Percentiles rank a stretch among this genome's conserved stretches.
Conservation (phyloP, 2,329 filamentous ascomycete genomes). For the Pseudocercospora pini-densiflorae region DNA sequence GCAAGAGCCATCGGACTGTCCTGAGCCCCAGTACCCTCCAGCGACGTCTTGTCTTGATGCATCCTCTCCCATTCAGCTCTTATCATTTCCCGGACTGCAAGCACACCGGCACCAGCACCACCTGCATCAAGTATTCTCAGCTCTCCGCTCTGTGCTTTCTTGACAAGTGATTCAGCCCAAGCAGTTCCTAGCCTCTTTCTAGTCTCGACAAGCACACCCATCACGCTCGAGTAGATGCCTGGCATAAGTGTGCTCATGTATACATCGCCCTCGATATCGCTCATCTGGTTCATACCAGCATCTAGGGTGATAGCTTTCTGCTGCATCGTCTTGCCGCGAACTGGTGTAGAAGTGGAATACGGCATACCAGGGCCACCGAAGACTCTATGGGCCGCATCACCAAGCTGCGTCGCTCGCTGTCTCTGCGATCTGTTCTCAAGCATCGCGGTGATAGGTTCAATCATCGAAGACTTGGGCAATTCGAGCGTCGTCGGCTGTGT, state of each 20-base stretch:
- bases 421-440: constrained; percentile 54
- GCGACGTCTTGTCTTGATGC: constrained; percentile 42
- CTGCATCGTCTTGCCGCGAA: constrained; percentile 57
- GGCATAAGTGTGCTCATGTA: constrained; percentile 73
- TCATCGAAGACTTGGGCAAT: constrained; percentile 72
- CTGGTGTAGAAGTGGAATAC: constrained; percentile 73
- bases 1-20: constrained; percentile 34
- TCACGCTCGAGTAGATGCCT: constrained; percentile 69
- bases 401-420: constrained; percentile 72
- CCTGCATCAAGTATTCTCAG: constrained; percentile 75
- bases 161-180: constrained; percentile 70
- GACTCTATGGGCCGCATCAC: constrained; percentile 69
- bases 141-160: constrained; percentile 57
- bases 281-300: constrained; percentile 69
- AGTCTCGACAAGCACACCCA: constrained; percentile 72
- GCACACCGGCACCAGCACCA: constrained; percentile 71
- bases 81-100: constrained; percentile 78
- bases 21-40: constrained; percentile 3
- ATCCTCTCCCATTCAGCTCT: constrained; percentile 80
- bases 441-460: constrained; percentile 70
- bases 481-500: constrained; percentile 74
- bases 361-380: constrained; percentile 81
- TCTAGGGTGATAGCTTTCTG: constrained; percentile 70
- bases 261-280: constrained; percentile 74
- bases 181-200: constrained; percentile 71